phyloP scores from a whole-genome alignment of 768 basidiomycete genomes.

The Termitomyces sp. region DNA sequence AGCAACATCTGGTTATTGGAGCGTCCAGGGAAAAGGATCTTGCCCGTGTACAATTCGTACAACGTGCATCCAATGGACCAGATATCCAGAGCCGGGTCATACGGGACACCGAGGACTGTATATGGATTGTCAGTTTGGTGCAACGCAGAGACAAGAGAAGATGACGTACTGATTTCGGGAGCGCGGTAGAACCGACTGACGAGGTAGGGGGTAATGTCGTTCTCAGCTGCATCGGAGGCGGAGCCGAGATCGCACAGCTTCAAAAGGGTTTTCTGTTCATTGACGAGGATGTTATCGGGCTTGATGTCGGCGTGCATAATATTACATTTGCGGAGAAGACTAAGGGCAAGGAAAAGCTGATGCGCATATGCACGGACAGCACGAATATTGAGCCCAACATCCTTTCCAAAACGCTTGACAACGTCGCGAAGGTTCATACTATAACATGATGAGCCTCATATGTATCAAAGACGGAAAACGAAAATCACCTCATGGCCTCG shows the following conservation, averaged over 20 bases:
- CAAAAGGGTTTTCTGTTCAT: conserved; percentile 87
- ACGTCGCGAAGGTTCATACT: conserved; percentile 99
- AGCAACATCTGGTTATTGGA: conserved; percentile 98
- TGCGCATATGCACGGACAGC: conserved; percentile 99
- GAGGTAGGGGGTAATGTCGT: conserved; percentile 97
- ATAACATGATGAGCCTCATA: conserved; percentile 5
- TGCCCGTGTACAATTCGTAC: conserved; percentile 94
- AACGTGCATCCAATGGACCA: conserved; percentile 98
- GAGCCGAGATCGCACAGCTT: conserved; percentile 98
- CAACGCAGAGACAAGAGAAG: conserved; percentile 1
- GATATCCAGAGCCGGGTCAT: conserved; percentile 89
- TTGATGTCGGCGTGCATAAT: conserved; percentile 99
- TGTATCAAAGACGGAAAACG: neutral
- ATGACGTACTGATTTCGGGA: conserved; percentile 88
- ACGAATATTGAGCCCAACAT: conserved; percentile 92
- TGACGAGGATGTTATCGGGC: conserved; percentile 96
- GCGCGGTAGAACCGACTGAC: conserved; percentile 98
- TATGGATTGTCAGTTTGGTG: conserved; percentile 13
- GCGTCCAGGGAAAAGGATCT: conserved; percentile 95
- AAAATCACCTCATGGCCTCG: conserved; percentile 76
- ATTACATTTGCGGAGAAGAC: conserved; percentile 81
- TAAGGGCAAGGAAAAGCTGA: conserved; percentile 87
- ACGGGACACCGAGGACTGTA: conserved; percentile 90
- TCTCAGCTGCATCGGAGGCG: conserved; percentile 90
- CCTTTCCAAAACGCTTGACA: conserved; percentile 97